Evolutionary conservation across 176 grass and related monocot genomes (phyloP), one percentile per base, ranked within the genome.

Genomic region (Carex parvula): DNA sequence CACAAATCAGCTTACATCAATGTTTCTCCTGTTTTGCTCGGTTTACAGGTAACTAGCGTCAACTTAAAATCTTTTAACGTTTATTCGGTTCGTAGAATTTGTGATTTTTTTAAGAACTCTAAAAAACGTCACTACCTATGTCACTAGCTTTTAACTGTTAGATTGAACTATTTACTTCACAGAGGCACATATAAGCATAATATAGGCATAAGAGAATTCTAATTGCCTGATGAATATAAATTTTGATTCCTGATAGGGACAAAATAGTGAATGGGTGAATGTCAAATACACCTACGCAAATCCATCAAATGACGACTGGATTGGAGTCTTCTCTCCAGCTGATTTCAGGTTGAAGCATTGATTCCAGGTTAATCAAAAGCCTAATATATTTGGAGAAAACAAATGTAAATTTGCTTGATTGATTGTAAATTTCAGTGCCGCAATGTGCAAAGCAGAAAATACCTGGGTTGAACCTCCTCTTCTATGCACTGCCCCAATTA

Each of bases 321-420:
- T 98, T 68, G 95, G 92, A 78, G 95, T 94, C 1, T 98, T 98
- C 32, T 98, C 95, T 71, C 95, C 95, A 77, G 88, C 95, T 66
- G 89, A 91, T 93, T 98, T 98, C 89, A 98, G 88, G 92, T 94
- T 79, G 15, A 83, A 37, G n/a, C 89, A 46, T 63, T 55, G 3
- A 21, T 87, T 24, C 54, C 22, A 1, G 5, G 0, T 72, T 66
- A 61, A 86, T n/a, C 52, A 67, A 29, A 72, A 17, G 17, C 6
- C 22, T 81, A 33, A 9, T 44, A 62, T 63, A 75, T 69, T 13
- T 46, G n/a, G 71, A 65, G 18, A 41, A 6, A 79, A 57, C 44
- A 32, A 26, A 41, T 24, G 13, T n/a, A 8, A 60, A 76, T 42
- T 55, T 33, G 35, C 13, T 85, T 79, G 1, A 21, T 50, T 48